Base-by-base conservation (phyloP, 495 filamentous ascomycete species). In the Bacidia gigantensis region DNA sequence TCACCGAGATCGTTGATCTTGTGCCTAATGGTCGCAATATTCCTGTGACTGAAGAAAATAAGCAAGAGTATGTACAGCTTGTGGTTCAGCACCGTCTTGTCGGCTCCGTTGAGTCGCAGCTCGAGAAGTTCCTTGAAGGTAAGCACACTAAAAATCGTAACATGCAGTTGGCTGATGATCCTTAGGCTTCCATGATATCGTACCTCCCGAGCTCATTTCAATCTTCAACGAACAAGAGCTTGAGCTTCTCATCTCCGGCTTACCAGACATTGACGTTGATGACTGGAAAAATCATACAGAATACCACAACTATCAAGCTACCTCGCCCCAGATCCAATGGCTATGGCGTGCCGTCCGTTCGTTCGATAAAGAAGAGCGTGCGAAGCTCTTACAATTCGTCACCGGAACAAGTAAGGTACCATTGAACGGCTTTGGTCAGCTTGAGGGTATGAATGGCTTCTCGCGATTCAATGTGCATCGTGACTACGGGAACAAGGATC, bases 191-290 rank as follows among this genome's bases (percentile, higher is more conserved):
- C 89, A 97, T 64, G 92, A 99, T 53, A 95, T 99, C 62, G 92
- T 99, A 47, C 84, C 90, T 3, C 83, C 87, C 3, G 88, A 97
- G 54, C 76, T 99, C 43, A 86, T 99, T 59, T 79, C 87, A 48
- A 99, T 99, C 58, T 99, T 99, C 78, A 94, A 95, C 65, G 92
- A 97, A 66, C 92, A 97, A 64, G 92, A 99, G 67, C 76, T 99
- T 17, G 92, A 99, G 64, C 72, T 99, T 35, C 71, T 99, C 49
- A 99, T 99, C 64, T 99, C 92, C 41, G 92, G 92, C 67, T 72
- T 99, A 40, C 92, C 92, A 3, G 92, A 97, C 58, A 94, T 99
- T 57, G 89, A 97, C 54, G 82, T 96, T 26, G 92, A 99, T 59
- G 92, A 99, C 71, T 99, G 92, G 92, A 95, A 95, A 79, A 86